Evolutionary conservation across 768 basidiomycete genomes (phyloP), one percentile per base, ranked within the genome.

Genomic region (Phylloporus sp.): DNA sequence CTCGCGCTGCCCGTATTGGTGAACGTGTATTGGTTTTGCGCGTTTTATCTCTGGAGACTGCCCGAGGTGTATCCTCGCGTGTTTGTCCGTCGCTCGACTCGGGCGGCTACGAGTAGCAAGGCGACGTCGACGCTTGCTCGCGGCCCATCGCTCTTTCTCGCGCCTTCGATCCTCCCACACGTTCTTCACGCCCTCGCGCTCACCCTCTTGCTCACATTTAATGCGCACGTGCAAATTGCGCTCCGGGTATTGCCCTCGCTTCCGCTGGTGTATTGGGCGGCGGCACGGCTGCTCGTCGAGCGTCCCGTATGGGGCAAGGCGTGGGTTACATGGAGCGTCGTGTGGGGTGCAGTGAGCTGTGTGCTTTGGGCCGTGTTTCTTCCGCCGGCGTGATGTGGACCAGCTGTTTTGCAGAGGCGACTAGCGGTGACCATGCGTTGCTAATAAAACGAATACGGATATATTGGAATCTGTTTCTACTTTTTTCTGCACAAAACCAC

Each of bases 181-280:
- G 81, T 83, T 6, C 67, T 96, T 13, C 86, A 95, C 55, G 80
- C 88, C 10, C 60, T 84, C 24, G 57, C 79, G 40, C 68, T 88
- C 42, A 73, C 75, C n/a, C 61, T 72, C 31, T 69, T 86, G 31
- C 69, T 96, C 15, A 71, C 92, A 13, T 80, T 93, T 60, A 77
- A 79, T 15, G 87, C 91, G 0, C 90, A 97, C 57, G 84, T 83
- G 3, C 95, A 96, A 63, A 96, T 97, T 51, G 70, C 82, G 17
- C 78, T 97, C 2, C 84, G 94, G 7, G 71, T 86, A 11, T 80
- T 81, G 18, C 76, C 84, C 2, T 79, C 85, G 4, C 74, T 91
- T 65, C 95, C 95, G 1, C 69, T 86, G 38, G 69, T 80, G 1
- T 92, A 90, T 64, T 97, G 95, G 96, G 84, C 81, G 3, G 81